Evolutionary conservation across 1,139 yeast genomes (phyloP).

Genomic region (Geotrichum carabidarum): DNA sequence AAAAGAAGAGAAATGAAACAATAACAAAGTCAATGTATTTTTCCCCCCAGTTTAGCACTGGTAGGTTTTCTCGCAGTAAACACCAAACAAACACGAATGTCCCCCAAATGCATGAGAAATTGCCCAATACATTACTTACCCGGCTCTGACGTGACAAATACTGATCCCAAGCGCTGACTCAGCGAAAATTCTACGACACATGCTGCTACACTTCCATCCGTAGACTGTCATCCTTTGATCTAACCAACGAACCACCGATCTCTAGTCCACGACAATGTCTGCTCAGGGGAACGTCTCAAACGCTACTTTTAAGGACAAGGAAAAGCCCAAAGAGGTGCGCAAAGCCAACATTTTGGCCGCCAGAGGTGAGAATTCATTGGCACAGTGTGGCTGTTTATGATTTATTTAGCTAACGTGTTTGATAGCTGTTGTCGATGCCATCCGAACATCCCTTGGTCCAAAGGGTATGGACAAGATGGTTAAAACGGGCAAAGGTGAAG

Average conservation of each 20-base stretch:
- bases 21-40: neutral
- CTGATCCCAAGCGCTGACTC: neutral
- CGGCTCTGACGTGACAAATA: neutral
- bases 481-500: constrained; percentile 86
- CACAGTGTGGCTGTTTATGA: neutral
- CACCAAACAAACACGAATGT: neutral
- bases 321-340: constrained; percentile 96
- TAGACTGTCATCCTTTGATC: neutral
- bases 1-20: neutral
- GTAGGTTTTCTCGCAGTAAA: neutral
- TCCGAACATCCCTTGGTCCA: constrained; percentile 95
- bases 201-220: neutral
- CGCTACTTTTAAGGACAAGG: constrained; percentile 88
- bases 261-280: constrained; percentile 7
- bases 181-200: constrained; percentile 4
- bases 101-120: neutral
- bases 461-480: constrained; percentile 98
- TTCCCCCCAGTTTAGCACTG: neutral
- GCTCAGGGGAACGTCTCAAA: constrained; percentile 51
- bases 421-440: constrained; percentile 91
- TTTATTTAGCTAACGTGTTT: constrained; percentile 2
- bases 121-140: neutral
- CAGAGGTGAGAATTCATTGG: constrained; percentile 37
- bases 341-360: constrained; percentile 91
- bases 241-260: neutral